Conservation (phyloP, 2,329 filamentous ascomycete species). For the Juglanconis oblonga region DNA sequence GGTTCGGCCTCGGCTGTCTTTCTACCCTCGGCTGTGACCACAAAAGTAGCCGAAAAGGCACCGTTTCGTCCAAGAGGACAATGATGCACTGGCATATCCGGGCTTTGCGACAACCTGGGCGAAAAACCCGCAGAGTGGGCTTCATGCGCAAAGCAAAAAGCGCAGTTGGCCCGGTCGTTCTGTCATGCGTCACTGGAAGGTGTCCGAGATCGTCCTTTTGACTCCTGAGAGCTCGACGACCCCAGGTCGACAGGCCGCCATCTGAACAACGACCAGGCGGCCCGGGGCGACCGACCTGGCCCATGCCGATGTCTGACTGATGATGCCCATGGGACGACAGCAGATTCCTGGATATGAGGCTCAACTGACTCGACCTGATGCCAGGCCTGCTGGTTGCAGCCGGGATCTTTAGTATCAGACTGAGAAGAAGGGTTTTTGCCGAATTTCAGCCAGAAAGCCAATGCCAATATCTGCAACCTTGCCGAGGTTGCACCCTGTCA, state of each 20-base stretch:
- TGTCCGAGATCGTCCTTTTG: neutral
- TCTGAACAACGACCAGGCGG: neutral
- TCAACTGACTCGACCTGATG: conserved; percentile 11
- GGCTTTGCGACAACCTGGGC: neutral
- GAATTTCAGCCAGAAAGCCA: neutral
- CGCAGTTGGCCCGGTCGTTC: no score
- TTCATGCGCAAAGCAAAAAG: neutral
- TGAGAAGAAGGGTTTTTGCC: neutral
- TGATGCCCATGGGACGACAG: neutral
- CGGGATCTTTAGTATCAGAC: neutral
- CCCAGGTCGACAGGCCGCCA: neutral
- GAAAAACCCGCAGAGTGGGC: neutral
- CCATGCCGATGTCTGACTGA: neutral
- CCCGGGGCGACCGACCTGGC: neutral
- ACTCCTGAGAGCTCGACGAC: no score
- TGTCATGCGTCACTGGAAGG: neutral
- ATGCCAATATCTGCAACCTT: neutral
- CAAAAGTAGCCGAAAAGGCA: neutral
- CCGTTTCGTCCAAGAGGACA: neutral
- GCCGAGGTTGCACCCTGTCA: neutral
- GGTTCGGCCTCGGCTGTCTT: no score
- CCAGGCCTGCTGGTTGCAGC: neutral
- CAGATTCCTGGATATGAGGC: conserved; percentile 5
- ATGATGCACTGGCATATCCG: neutral
- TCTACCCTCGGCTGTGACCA: no score